A percentile compares a stretch with the other conserved stretches of the same genome.
phyloP scores from a whole-genome alignment of 2,329 filamentous ascomycete genomes.

The Fusarium caatingaense region DNA sequence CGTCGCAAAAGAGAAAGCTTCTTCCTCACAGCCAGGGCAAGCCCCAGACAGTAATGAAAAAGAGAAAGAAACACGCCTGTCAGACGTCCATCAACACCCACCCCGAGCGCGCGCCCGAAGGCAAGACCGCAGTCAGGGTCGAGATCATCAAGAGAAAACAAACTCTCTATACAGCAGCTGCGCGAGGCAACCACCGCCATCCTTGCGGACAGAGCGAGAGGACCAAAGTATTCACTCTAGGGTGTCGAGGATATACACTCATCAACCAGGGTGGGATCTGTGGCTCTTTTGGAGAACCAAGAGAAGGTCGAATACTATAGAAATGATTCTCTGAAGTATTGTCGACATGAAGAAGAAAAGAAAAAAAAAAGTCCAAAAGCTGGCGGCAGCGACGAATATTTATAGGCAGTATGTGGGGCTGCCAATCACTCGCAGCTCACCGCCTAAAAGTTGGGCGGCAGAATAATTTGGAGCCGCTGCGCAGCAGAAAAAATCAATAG shows the following conservation, averaged over 20 bases:
- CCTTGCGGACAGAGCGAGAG: slow-evolving; percentile 57
- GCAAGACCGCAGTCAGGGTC: slow-evolving; percentile 76
- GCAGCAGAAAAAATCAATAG: neutral
- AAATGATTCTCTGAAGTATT: slow-evolving; percentile 89
- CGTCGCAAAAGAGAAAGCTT: slow-evolving; percentile 30
- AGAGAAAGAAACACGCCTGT: slow-evolving; percentile 70
- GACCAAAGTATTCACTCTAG: slow-evolving; percentile 48
- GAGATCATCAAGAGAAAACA: slow-evolving; percentile 83
- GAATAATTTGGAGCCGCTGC: slow-evolving; percentile 31
- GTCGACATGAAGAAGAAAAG: slow-evolving; percentile 70
- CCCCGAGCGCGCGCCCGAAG: slow-evolving; percentile 81
- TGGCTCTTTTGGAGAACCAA: slow-evolving; percentile 93
- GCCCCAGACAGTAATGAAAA: slow-evolving; percentile 67
- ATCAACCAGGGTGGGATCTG: slow-evolving; percentile 75
- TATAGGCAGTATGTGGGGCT: slow-evolving; percentile 37
- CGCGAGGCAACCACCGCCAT: slow-evolving; percentile 60
- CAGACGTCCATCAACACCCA: slow-evolving; percentile 92
- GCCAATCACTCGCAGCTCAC: slow-evolving; percentile 42
- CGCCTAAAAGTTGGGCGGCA: slow-evolving; percentile 52
- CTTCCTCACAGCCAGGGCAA: slow-evolving; percentile 65
- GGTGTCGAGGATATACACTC: slow-evolving; percentile 78
- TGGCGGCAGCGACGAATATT: slow-evolving; percentile 11
- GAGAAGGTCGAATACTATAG: slow-evolving; percentile 95
- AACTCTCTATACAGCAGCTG: slow-evolving; percentile 80
- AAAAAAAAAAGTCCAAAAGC: slow-evolving; percentile 54